Evolutionary conservation across 345 rosid genomes (phyloP).

Genomic region (Dipteronia dyeriana): DNA sequence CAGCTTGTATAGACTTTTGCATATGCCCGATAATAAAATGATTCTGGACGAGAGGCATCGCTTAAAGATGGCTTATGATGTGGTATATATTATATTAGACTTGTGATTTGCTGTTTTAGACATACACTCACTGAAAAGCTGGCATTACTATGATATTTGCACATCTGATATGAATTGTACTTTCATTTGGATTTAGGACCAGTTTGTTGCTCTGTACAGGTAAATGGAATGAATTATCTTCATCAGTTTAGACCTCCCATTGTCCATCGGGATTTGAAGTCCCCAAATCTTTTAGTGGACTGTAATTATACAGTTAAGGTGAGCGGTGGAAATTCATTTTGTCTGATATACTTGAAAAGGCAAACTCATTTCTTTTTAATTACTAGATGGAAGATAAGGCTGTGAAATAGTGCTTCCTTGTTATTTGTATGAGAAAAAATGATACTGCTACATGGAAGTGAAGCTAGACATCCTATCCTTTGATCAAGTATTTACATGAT

Average conservation of each 20-base stretch:
- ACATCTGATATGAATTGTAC: background rate
- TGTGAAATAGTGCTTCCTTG: conserved; percentile 4
- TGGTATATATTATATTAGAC: conserved; percentile 40
- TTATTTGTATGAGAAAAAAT: background rate
- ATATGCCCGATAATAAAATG: conserved; percentile 38
- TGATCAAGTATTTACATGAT: background rate
- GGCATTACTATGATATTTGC: background rate
- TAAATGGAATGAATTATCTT: conserved; percentile 83
- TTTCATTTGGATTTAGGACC: conserved; percentile 17
- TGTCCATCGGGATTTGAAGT: conserved; percentile 61
- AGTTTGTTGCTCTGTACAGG: conserved; percentile 43
- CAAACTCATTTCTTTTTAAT: conserved; percentile 9
- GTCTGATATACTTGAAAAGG: background rate
- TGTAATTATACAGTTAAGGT: conserved; percentile 54
- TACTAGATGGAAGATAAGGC: background rate
- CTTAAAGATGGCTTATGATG: conserved; percentile 57
- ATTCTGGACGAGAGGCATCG: conserved; percentile 40
- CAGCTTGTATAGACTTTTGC: conserved; percentile 49
- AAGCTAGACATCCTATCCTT: background rate
- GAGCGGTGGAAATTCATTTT: conserved; percentile 26
- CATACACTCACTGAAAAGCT: background rate
- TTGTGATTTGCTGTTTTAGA: conserved; percentile 2
- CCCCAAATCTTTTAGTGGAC: conserved; percentile 58
- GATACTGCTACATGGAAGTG: background rate
- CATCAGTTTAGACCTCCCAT: conserved; percentile 56